phyloP scores from a whole-genome alignment of 2,329 filamentous ascomycete genomes.

The Diaporthe sp. region DNA sequence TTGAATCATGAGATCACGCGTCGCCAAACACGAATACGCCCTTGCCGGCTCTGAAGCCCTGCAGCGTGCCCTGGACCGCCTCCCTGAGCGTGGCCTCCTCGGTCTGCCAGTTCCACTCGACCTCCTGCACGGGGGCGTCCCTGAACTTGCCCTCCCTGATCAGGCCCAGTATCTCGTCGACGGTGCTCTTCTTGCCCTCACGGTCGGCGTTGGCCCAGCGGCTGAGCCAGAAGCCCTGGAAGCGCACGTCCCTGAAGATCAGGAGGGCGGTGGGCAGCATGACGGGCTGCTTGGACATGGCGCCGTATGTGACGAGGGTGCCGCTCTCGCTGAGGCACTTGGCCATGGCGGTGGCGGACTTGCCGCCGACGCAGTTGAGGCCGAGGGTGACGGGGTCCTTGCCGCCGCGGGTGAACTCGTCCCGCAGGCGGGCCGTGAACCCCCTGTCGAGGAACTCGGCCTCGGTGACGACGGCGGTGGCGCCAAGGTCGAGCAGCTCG shows the following conservation, averaged over 20 bases:
- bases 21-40: conserved; percentile 86
- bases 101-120: conserved; percentile 88
- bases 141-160: conserved; percentile 82
- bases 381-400: conserved; percentile 81
- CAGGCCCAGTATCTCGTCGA: conserved; percentile 86
- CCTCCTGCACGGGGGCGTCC: conserved; percentile 85
- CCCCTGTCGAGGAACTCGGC: conserved; percentile 67
- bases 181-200: conserved; percentile 80
- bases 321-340: conserved; percentile 78
- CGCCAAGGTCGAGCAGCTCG: conserved; percentile 68
- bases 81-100: conserved; percentile 76
- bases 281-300: conserved; percentile 92
- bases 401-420: conserved; percentile 78
- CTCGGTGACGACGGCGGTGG: conserved; percentile 70
- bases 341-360: conserved; percentile 83
- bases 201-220: conserved; percentile 85
- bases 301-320: conserved; percentile 92
- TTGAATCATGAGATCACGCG: conserved; percentile 55
- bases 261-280: conserved; percentile 84
- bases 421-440: conserved; percentile 70
- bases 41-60: conserved; percentile 89
- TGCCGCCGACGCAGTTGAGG: conserved; percentile 94
- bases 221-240: conserved; percentile 96
- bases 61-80: conserved; percentile 85
- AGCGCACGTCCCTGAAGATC: conserved; percentile 93